Percentiles rank a stretch among this genome's conserved stretches.
Evolutionary conservation across 1,284 basidiomycete genomes (phyloP).

Genomic region (Microbotryum lychnidis-dioicae): DNA sequence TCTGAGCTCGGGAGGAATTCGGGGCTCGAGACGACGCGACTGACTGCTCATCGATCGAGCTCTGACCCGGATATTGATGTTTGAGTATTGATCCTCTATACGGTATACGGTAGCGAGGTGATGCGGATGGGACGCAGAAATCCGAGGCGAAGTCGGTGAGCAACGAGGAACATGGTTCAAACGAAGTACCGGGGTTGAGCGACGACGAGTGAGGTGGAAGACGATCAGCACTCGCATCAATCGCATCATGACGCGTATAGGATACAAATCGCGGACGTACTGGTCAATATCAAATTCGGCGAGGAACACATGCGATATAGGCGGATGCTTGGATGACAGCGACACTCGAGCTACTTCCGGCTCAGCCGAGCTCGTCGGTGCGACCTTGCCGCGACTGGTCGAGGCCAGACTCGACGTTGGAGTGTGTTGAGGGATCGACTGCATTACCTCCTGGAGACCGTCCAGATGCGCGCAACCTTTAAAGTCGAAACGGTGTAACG

Average conservation of each 20-base stretch:
- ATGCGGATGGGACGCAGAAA: not conserved
- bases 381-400: too few relatives aligned
- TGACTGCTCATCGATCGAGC: constrained; percentile 84
- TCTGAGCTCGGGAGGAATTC: not conserved
- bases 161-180: too few relatives aligned
- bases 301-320: constrained; percentile 83
- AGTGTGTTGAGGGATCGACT: too few relatives aligned
- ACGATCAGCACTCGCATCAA: too few relatives aligned
- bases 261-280: not conserved
- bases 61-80: constrained; percentile 85
- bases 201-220: too few relatives aligned
- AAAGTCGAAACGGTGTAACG: too few relatives aligned
- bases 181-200: too few relatives aligned
- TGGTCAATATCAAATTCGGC: constrained; percentile 94
- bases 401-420: too few relatives aligned
- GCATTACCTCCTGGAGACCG: too few relatives aligned
- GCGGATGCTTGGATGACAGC: constrained; percentile 40
- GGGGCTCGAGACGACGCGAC: constrained; percentile 31
- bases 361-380: too few relatives aligned
- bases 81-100: constrained; percentile 69
- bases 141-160: not conserved
- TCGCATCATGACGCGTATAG: not conserved
- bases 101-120: not conserved
- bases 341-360: too few relatives aligned
- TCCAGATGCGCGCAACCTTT: too few relatives aligned